These are phyloP conservation scores for Neonectria ditissima DNA, from an alignment of 2,329 filamentous ascomycete genomes.

Conservation along the genomic window DNA sequence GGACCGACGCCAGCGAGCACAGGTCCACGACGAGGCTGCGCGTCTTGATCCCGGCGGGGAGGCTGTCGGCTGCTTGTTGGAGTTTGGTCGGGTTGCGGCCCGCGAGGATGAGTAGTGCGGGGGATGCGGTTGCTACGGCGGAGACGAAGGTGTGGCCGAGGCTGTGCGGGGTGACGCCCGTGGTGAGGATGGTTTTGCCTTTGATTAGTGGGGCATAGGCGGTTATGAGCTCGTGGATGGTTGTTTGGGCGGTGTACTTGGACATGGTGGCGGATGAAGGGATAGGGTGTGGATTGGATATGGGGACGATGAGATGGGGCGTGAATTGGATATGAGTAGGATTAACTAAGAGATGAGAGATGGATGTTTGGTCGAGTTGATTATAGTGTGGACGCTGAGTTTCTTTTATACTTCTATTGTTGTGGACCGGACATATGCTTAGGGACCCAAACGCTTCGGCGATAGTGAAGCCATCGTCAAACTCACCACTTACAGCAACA, in stretches of 20 bases:
- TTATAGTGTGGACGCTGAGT: not conserved
- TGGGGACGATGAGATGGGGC: constrained; percentile 1
- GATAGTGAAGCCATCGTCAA: constrained; percentile 13
- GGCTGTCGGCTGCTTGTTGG: constrained; percentile 52
- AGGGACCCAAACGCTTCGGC: not conserved
- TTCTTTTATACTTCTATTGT: not conserved
- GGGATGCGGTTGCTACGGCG: constrained; percentile 54
- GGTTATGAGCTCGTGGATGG: constrained; percentile 43
- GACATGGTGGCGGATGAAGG: constrained; percentile 2
- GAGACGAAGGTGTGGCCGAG: constrained; percentile 54
- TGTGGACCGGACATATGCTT: not conserved
- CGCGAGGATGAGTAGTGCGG: constrained; percentile 58
- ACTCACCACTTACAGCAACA: not conserved
- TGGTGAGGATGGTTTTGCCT: constrained; percentile 55
- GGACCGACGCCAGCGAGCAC: constrained; percentile 53
- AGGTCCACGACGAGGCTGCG: constrained; percentile 55
- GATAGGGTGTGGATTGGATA: not conserved
- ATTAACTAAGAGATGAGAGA: not conserved
- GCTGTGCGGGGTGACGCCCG: constrained; percentile 55
- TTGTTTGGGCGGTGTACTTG: constrained; percentile 35
- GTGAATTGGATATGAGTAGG: not conserved
- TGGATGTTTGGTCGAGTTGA: not conserved
- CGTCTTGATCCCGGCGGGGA: constrained; percentile 44
- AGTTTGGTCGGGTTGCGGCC: constrained; percentile 58
- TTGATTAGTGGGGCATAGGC: constrained; percentile 49